Evolutionary conservation across 2,329 filamentous ascomycete genomes (phyloP), one percentile per base, ranked within the genome.

Genomic region (Albifimbria verrucaria): DNA sequence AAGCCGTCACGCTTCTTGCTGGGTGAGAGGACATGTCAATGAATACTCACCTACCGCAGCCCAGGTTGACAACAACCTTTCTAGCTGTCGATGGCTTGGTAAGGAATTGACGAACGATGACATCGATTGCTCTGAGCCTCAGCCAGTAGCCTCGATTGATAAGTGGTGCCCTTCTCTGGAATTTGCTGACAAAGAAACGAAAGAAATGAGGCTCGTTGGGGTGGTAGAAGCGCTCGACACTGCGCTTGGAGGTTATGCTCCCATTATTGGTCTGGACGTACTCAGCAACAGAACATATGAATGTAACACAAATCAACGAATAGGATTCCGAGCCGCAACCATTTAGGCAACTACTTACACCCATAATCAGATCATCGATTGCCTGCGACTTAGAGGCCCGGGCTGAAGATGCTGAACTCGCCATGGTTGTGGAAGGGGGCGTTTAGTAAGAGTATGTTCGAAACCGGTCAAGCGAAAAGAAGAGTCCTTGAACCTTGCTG

Each of bases 141-240:
- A 97, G 74, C 83, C 90, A 91, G 65, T 96, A 96, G 48, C 91
- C 90, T 45, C 92, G 82, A 68, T 96, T 96, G 65, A 96, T 94
- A 49, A 96, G 77, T 1, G 93, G 92, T n/a, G 90, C 86, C 47
- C 92, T 80, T 55, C 91, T 80, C 69, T 91, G 86, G 60, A 89
- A 88, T 68, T 92, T 95, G 60, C 83, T 86, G 28, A 96, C 90
- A 69, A 97, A 97, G 65, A 90, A 87, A 46, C 89, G 87, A 61
- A 94, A 93, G 74, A 90, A 96, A 67, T 95, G 89, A 24, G 88
- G 83, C 63, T 95, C 85, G 56, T 83, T 63, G 17, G 87, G 79
- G 65, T 89, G 87, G 69, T 97, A 97, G 15, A 96, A 76, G 61
- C 87, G 87, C 66, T 96, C 92, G n/a, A 97, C 92, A 62, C 91